Conservation (phyloP, 1,284 basidiomycete genomes). For the Ustilago bromivora region DNA sequence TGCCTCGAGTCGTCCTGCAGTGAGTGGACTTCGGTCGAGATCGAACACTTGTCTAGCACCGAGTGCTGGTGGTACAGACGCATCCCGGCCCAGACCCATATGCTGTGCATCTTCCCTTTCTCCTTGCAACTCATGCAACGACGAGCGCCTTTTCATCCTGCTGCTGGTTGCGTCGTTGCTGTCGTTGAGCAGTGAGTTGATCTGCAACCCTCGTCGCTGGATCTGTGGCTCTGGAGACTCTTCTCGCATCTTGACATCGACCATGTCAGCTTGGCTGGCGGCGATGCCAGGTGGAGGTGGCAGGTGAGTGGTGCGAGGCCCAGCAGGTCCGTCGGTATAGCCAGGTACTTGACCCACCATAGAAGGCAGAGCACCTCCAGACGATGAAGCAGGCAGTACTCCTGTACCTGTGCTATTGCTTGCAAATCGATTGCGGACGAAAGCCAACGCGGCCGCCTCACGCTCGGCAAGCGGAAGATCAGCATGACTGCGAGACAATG, state of each 20-base stretch:
- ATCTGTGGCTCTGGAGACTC: conserved; percentile 31
- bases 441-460: conserved; percentile 41
- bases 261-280: conserved; percentile 12
- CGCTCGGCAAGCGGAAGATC: conserved; percentile 46
- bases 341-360: neutral
- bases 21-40: conserved; percentile 26
- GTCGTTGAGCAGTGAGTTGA: conserved; percentile 60
- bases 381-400: conserved; percentile 1
- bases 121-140: conserved; percentile 56
- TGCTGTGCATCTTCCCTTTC: conserved; percentile 13
- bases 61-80: conserved; percentile 31
- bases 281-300: conserved; percentile 37
- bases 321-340: conserved; percentile 9
- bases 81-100: conserved; percentile 18
- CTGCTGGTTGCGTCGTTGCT: conserved; percentile 22
- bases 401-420: conserved; percentile 17
- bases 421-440: conserved; percentile 43
- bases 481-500: conserved; percentile 54
- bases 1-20: conserved; percentile 24
- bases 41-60: conserved; percentile 20
- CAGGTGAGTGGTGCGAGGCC: conserved; percentile 23
- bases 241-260: conserved; percentile 29
- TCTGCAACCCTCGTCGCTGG: conserved; percentile 54
- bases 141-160: conserved; percentile 28
- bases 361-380: conserved; percentile 9